phyloP scores from a whole-genome alignment of 164 flowering plant species.

The Magnolia sinica region DNA sequence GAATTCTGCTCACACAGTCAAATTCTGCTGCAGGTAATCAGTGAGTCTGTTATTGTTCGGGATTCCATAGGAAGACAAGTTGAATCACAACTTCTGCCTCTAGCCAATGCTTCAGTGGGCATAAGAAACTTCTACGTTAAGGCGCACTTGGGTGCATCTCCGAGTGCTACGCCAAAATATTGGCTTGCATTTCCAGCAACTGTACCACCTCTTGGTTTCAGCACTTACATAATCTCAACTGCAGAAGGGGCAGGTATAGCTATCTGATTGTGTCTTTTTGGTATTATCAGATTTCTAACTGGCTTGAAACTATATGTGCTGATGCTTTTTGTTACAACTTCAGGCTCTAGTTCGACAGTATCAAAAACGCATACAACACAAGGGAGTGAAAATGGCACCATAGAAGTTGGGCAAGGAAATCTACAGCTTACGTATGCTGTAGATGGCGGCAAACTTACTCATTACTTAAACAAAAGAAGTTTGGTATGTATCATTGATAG shows the following conservation, averaged over 20 bases:
- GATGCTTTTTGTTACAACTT: conserved; percentile 4
- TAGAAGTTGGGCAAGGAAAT: conserved; percentile 83
- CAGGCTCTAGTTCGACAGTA: conserved; percentile 48
- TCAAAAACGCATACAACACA: conserved; percentile 36
- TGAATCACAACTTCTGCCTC: conserved; percentile 78
- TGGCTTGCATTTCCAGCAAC: conserved; percentile 81
- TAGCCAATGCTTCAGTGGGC: conserved; percentile 33
- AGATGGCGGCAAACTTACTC: conserved; percentile 56
- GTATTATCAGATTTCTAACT: background rate
- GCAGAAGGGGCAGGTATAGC: conserved; percentile 45
- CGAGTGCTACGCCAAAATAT: conserved; percentile 49
- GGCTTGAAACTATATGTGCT: background rate
- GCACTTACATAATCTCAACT: conserved; percentile 56
- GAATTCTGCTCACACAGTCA: background rate
- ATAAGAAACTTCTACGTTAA: conserved; percentile 53
- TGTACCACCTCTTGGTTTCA: conserved; percentile 92
- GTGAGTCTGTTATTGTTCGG: conserved; percentile 46
- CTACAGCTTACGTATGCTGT: conserved; percentile 60
- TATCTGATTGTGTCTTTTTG: background rate
- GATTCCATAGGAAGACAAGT: conserved; percentile 66
- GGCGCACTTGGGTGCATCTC: conserved; percentile 63
- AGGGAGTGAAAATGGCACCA: conserved; percentile 29
- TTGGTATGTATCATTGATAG: conserved; percentile 33
- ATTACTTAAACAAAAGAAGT: conserved; percentile 51
- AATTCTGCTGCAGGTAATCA: conserved; percentile 48